Base-by-base conservation (phyloP, 306 rosid genomes). In the Sphenostylis stenocarpa region DNA sequence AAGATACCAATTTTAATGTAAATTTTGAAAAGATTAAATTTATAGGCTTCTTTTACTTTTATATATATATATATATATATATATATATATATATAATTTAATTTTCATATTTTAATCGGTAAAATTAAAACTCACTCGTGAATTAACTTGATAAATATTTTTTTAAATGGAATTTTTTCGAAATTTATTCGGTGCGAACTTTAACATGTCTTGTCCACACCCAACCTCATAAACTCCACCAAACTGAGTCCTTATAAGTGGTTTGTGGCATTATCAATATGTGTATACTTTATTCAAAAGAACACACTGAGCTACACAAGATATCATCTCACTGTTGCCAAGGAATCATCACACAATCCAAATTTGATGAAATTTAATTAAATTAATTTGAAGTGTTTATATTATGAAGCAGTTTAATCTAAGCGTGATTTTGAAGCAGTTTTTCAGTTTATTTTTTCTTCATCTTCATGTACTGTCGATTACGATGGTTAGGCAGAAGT, bases 401-500 rank as follows among this genome's bases (percentile, higher is more conserved):
- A n/a, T n/a, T n/a, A n/a, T n/a, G n/a, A n/a, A 31, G 34, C n/a
- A n/a, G 57, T 65, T 31, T 33, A 57, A 72, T 48, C 24, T 55
- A 11, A 17, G 5, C 20, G 28, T 63, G 75, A 70, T 44, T 7
- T 15, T 77, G 75, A 77, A 44, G 28, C 41, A 45, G 29, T 45
- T 65, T 72, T 65, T 72, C 43, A 64, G 65, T 44, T 45, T 5
- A 3, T 2, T 29, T 29, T 48, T 16, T 4, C 17, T 61, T 19
- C 2, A 20, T 63, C 31, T 44, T 19, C 33, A 19, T 49, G 31
- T 48, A 62, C 20, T 48, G 41, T 24, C 33, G 66, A 70, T 21
- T 24, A 62, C 48, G 69, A 62, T 44, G 39, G 70, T 83, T 72
- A 73, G 76, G 61, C 56, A 8, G 41, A 56, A 7, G 7, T 67